These are phyloP conservation scores for Biscogniauxia marginata DNA, from an alignment of 2,329 filamentous ascomycete genomes.

Conservation along the genomic window DNA sequence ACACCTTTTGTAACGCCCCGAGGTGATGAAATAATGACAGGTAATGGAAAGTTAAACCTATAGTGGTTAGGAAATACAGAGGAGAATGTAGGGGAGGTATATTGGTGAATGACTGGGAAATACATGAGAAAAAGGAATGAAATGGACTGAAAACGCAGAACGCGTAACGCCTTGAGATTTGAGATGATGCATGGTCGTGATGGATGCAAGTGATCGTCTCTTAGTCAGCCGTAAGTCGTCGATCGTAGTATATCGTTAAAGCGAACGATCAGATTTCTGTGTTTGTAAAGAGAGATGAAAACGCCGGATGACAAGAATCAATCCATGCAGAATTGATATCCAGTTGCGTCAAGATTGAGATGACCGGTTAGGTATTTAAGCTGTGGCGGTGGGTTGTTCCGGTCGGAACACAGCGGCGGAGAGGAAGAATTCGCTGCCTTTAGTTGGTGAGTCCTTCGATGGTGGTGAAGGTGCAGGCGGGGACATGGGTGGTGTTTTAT, in stretches of 20 bases:
- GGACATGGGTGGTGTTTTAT: conserved; percentile 31
- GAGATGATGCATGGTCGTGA: conserved; percentile 15
- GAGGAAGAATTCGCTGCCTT: conserved; percentile 41
- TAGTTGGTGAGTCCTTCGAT: conserved; percentile 31
- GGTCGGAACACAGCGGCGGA: conserved; percentile 52
- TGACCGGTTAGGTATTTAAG: conserved; percentile 4
- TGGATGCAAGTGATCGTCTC: conserved; percentile 23
- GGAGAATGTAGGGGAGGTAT: neutral
- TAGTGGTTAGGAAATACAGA: neutral
- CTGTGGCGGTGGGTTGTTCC: conserved; percentile 12
- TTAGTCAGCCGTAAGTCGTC: conserved; percentile 29
- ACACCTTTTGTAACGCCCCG: neutral
- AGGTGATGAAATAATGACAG: neutral
- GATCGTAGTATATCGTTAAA: conserved; percentile 18
- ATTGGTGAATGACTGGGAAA: neutral
- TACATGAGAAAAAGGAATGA: neutral
- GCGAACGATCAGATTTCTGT: conserved; percentile 8
- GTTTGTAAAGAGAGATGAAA: conserved; percentile 4
- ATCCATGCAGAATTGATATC: neutral
- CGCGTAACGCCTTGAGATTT: neutral
- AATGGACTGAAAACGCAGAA: neutral
- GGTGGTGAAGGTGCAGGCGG: conserved; percentile 38
- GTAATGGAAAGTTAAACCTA: neutral
- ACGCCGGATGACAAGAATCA: neutral
- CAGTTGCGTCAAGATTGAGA: neutral